Evolutionary conservation across 768 basidiomycete species (phyloP).

Genomic region (Filobasidium floriforme): DNA sequence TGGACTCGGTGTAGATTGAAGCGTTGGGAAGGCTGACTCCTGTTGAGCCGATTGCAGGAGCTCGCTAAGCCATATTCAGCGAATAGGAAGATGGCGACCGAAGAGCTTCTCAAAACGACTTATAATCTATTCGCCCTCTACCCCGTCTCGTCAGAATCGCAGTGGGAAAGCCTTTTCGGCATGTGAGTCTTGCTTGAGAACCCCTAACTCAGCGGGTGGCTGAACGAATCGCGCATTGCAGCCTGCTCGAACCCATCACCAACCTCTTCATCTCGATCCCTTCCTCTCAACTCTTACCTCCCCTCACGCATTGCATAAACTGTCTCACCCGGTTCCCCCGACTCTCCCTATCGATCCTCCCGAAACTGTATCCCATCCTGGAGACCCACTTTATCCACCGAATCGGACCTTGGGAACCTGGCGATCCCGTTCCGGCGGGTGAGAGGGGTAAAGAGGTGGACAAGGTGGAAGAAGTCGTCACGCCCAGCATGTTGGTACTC

Average conservation of each 20-base stretch:
- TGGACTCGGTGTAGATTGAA: background rate
- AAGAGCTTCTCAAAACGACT: slow-evolving; percentile 72
- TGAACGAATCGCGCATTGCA: slow-evolving; percentile 34
- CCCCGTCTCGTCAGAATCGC: slow-evolving; percentile 49
- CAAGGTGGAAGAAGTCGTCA: slow-evolving; percentile 26
- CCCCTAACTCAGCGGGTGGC: too few relatives aligned
- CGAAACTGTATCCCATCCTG: slow-evolving; percentile 27
- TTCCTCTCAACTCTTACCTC: slow-evolving; percentile 57
- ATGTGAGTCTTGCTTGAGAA: slow-evolving; percentile 50
- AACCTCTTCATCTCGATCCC: slow-evolving; percentile 63
- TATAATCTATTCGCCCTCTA: slow-evolving; percentile 77
- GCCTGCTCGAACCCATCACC: slow-evolving; percentile 65
- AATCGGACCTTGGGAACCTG: slow-evolving; percentile 23
- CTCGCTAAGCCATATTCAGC: slow-evolving; percentile 22
- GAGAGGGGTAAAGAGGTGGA: background rate
- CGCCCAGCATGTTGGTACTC: slow-evolving; percentile 42
- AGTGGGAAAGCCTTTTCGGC: slow-evolving; percentile 66
- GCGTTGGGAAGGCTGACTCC: too few relatives aligned
- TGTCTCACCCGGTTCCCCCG: slow-evolving; percentile 61
- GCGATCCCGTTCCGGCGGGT: slow-evolving; percentile 3
- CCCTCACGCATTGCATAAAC: slow-evolving; percentile 75
- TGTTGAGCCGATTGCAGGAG: background rate
- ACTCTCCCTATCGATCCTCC: slow-evolving; percentile 10
- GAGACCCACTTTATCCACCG: slow-evolving; percentile 26
- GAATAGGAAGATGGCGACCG: slow-evolving; percentile 56